Conservation (phyloP, 495 filamentous ascomycete genomes). For the Aspergillus sparsus region DNA sequence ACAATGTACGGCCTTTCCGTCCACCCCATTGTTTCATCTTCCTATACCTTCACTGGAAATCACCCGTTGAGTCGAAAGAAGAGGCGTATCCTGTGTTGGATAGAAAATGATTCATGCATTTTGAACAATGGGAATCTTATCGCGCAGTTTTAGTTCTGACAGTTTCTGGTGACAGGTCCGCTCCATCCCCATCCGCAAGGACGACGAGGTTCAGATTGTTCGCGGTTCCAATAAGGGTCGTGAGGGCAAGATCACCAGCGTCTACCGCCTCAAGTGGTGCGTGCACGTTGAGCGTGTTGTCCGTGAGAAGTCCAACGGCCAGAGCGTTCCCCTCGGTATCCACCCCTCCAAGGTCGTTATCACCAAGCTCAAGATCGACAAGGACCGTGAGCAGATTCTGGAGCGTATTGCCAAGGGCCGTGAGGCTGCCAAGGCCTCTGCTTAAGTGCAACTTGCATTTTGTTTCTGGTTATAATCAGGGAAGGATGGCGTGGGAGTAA, state of each 20-base stretch:
- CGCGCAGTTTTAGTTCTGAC: constrained; percentile 33
- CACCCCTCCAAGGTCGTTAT: constrained; percentile 91
- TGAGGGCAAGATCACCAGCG: constrained; percentile 81
- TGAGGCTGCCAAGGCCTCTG: constrained; percentile 52
- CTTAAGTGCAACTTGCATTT: constrained; percentile 38
- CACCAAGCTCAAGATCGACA: constrained; percentile 97
- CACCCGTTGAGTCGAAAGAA: no score
- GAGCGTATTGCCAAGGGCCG: constrained; percentile 79
- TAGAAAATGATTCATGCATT: background rate
- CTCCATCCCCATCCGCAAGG: constrained; percentile 95
- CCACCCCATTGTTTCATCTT: background rate
- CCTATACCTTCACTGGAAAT: no score
- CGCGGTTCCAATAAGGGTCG: constrained; percentile 92
- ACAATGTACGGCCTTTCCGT: constrained; percentile 60
- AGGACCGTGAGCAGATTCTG: constrained; percentile 94
- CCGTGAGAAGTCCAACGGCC: constrained; percentile 92
- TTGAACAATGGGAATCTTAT: background rate
- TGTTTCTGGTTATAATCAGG: constrained; percentile 41
- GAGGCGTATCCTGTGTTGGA: background rate
- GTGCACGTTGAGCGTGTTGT: constrained; percentile 90
- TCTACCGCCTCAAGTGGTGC: constrained; percentile 97
- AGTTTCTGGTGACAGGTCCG: constrained; percentile 64
- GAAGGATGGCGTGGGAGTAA: constrained; percentile 42
- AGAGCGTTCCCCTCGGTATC: constrained; percentile 84
- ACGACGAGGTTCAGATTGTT: constrained; percentile 89